Evolutionary conservation across 208 protist genomes (phyloP), one percentile per base, ranked within the genome.

Genomic region (Acanthamoeba comandoni): DNA sequence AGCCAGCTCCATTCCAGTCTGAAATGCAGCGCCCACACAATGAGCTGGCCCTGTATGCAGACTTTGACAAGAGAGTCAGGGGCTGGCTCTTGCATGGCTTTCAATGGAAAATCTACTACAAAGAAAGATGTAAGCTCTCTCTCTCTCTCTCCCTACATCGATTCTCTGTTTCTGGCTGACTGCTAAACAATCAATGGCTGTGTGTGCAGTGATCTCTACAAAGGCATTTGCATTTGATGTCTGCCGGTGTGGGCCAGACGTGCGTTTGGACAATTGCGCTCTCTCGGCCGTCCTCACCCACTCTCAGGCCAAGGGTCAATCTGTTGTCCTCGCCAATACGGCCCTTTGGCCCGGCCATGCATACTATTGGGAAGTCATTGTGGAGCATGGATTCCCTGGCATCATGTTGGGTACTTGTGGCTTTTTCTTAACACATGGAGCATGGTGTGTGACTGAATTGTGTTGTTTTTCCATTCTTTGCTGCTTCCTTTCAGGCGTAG

Each of bases 321-420:
- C 69, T n/a, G 53, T 77, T 7, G 69, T 51, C 17, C 35, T 77
- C 11, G 48, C 69, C 24, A 77, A 13, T 19, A 48, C 53, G 2
- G 69, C 48, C 43, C 69, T 77, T 52, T 55, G 53, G 69, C 31
- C 31, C n/a, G 69, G 69, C 24, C 15, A 77, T 3, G 43, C 53
- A 19, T 77, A 77, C 35, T 77, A 39, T 24, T 77, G 69, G 69
- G 69, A 77, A 48, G 69, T 77, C 35, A 29, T 77, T 2, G 69
- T 77, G 15, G 69, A 77, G 29, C 5, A 17, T 0, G 69, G 69
- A 15, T 77, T 77, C 26, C 43, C 69, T 11, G 69, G 69, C 24
- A 77, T 77, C 35, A 77, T 77, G 69, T 17, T 77, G 24, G n/a
- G n/a, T n/a, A n/a, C n/a, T n/a, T n/a, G n/a, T n/a, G n/a, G n/a